Evolutionary conservation across 352 stramenopile genomes (phyloP).

Genomic region (Phytophthora sansomeana): DNA sequence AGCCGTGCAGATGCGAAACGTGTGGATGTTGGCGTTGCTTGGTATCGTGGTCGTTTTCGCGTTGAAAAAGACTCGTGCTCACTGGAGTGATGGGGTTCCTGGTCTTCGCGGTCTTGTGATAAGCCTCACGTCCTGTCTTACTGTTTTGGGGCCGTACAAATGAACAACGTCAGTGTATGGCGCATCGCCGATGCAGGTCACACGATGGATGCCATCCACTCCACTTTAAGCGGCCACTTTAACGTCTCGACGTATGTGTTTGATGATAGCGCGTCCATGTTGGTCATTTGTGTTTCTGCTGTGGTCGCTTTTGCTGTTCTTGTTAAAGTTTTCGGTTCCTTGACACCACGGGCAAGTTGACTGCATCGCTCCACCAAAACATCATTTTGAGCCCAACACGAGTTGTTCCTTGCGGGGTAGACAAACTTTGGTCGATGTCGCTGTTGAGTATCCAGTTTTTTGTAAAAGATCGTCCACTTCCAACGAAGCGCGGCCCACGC

Average conservation of each 20-base stretch:
- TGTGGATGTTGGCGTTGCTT: conserved; percentile 52
- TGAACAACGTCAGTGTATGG: conserved; percentile 19
- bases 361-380: not conserved
- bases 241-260: conserved; percentile 32
- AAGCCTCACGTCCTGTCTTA: conserved; percentile 42
- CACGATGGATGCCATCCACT: conserved; percentile 17
- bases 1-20: conserved; percentile 54
- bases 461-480: too few relatives aligned
- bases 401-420: conserved; percentile 17
- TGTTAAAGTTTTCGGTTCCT: not conserved
- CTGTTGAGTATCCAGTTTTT: conserved; percentile 23
- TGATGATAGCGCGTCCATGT: conserved; percentile 21
- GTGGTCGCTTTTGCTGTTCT: conserved; percentile 3
- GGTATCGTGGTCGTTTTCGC: conserved; percentile 28
- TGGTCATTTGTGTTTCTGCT: conserved; percentile 22
- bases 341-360: not conserved
- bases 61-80: conserved; percentile 3
- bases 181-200: conserved; percentile 1
- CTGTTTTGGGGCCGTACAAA: conserved; percentile 44
- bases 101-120: conserved; percentile 42
- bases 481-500: too few relatives aligned
- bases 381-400: conserved; percentile 24
- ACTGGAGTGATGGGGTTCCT: conserved; percentile 19
- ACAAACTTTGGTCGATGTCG: conserved; percentile 22
- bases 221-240: conserved; percentile 6